Base-by-base conservation (phyloP, 1,284 basidiomycete species). In the Sporisorium iseilematis-ciliati region DNA sequence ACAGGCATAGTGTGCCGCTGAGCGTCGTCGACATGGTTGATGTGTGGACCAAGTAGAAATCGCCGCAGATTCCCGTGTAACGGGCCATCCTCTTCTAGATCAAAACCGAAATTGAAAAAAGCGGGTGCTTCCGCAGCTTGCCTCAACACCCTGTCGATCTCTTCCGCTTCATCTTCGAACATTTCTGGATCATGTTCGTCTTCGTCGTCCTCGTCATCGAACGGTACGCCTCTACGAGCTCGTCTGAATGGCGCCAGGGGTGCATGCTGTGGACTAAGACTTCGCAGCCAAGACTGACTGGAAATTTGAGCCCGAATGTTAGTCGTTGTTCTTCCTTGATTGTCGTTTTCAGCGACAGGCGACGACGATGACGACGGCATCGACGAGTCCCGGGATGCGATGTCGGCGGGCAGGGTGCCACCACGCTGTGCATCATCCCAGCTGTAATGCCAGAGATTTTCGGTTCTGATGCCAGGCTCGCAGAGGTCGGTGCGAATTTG, bases 401-500 rank as follows among this genome's bases (percentile, higher is more conserved):
- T 4, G 7, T 52, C 38, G 4, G 25, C 14, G 8, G 65, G 50
- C 25, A 21, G 8, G 12, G 6, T 4, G 7, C 7, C n/a, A 23
- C 57, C 61, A 14, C 33, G 46, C 33, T 43, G 49, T 21, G 29
- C 55, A 26, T 75, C 72, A 8, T 51, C 31, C 72, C 72, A 75
- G 56, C 72, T 75, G 29, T 56, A 65, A 38, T 65, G 59, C 72
- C 72, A 75, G 3, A 75, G 53, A 38, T 70, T 54, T 31, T 75
- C 72, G 21, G 66, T 69, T 21, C 72, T 54, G 31, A 75, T 66
- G 29, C 72, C 72, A 18, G 72, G 62, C 46, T 75, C 72, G 56
- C 66, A 70, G n/a, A 75, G 29, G 29, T 75, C 72, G 58, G 53
- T 70, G 31, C 63, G 58, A 16, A 69, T 63, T 16, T 62, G 65